phyloP scores from a whole-genome alignment of 331 rosid species.

The Erythrophleum ivorense region DNA sequence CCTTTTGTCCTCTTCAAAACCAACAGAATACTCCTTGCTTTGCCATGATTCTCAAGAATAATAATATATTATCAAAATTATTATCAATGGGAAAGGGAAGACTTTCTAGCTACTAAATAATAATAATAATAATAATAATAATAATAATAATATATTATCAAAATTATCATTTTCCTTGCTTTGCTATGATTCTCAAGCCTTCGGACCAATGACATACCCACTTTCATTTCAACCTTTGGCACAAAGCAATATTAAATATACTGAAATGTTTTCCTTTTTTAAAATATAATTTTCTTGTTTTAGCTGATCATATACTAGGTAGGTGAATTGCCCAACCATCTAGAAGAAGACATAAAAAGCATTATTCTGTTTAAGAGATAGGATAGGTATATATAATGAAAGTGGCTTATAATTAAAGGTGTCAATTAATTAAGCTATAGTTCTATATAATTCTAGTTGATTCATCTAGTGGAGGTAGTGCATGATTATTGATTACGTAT shows the following conservation, averaged over 20 bases:
- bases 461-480: not conserved
- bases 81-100: not conserved
- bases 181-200: not conserved
- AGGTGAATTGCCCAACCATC: not conserved
- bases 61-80: too few relatives aligned
- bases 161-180: not conserved
- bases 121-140: too few relatives aligned
- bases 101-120: too few relatives aligned
- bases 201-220: not conserved
- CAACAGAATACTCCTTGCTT: too few relatives aligned
- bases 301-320: not conserved
- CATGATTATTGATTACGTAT: not conserved
- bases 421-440: not conserved
- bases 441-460: not conserved
- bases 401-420: not conserved
- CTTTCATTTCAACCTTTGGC: slow-evolving; percentile 12
- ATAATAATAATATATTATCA: not conserved
- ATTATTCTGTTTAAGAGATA: not conserved
- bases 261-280: not conserved
- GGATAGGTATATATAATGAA: not conserved
- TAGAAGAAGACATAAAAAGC: too few relatives aligned
- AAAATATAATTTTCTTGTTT: not conserved
- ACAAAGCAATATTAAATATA: not conserved
- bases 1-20: slow-evolving; percentile 1
- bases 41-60: too few relatives aligned